Evolutionary conservation across 257 asterid genomes (phyloP), one percentile per base, ranked within the genome.

Genomic region (Rubia yunnanensis): DNA sequence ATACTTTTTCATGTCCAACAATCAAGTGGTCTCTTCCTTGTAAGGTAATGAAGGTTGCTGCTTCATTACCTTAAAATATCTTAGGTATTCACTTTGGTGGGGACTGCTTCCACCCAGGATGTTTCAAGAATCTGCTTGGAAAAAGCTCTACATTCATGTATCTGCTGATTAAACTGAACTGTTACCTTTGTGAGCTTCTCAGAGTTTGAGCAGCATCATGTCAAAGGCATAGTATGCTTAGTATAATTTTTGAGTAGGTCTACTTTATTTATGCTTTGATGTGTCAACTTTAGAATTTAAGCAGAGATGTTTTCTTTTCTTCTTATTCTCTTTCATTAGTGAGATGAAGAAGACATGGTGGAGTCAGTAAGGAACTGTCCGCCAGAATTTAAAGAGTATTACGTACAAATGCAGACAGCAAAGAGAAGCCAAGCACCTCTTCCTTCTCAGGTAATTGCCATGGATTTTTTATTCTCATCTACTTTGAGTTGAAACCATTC

Each of bases 321-420:
- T 20, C 57, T 50, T 20, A 39, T 9, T 63, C 46, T 41, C 18
- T 77, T 26, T 34, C 50, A 38, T 41, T 84, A 94, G 99, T 95
- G 96, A 65, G 99, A 94, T 82, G 88, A 84, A 72, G 94, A 90
- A 34, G 97, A 94, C 73, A 83, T 88, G 95, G 73, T 48, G 57
- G 91, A 86, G 78, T 84, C 90, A 75, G 95, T 86, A 44, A 80
- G 87, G 68, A 79, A 73, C 70, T 79, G 95, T 77, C 84, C 95
- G 13, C 72, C 86, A 17, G 97, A 90, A 77, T 94, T 88, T 70
- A 90, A 90, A 80, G 94, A 88, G 82, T 90, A 90, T 77, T 94
- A 88, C 84, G 83, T 86, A 78, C 99, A 94, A 76, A 90, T 94
- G 99, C 99, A 94, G 83, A 87, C 85, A 74, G 95, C 95, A 48